These are phyloP conservation scores for Helianthus tuberosus DNA, from an alignment of 129 eudicot species.

Conservation along the genomic window DNA sequence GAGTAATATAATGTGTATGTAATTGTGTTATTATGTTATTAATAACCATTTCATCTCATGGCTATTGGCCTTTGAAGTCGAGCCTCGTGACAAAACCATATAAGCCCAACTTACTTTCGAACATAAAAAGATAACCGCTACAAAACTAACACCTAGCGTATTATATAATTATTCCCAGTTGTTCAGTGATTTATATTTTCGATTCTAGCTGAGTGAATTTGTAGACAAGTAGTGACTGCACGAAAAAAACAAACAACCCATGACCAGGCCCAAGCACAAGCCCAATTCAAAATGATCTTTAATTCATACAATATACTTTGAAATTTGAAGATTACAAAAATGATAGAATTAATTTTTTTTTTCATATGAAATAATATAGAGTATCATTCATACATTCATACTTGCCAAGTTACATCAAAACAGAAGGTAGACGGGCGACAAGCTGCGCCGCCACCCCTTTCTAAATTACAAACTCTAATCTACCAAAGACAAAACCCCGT, in stretches of 20 bases:
- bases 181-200: too few relatives aligned
- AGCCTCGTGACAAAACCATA: not conserved
- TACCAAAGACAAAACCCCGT: too few relatives aligned
- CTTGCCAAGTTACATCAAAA: too few relatives aligned
- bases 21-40: conserved; percentile 7
- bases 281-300: not conserved
- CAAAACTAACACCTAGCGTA: not conserved
- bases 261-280: not conserved
- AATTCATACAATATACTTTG: not conserved
- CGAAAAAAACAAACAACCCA: not conserved
- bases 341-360: too few relatives aligned
- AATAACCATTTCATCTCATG: not conserved
- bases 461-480: too few relatives aligned
- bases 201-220: not conserved
- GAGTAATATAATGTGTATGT: conserved; percentile 20
- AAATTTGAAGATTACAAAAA: not conserved
- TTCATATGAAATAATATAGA: too few relatives aligned
- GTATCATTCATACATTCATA: too few relatives aligned
- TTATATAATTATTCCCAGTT: not conserved
- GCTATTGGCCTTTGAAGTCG: not conserved
- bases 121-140: not conserved
- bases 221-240: not conserved
- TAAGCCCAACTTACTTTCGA: not conserved
- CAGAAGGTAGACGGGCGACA: too few relatives aligned
- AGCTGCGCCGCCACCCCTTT: too few relatives aligned